A percentile compares a stretch with the other conserved stretches of the same genome.
Conservation (phyloP, 192 early-diverging fungal genomes). For the Coemansia sp. region DNA sequence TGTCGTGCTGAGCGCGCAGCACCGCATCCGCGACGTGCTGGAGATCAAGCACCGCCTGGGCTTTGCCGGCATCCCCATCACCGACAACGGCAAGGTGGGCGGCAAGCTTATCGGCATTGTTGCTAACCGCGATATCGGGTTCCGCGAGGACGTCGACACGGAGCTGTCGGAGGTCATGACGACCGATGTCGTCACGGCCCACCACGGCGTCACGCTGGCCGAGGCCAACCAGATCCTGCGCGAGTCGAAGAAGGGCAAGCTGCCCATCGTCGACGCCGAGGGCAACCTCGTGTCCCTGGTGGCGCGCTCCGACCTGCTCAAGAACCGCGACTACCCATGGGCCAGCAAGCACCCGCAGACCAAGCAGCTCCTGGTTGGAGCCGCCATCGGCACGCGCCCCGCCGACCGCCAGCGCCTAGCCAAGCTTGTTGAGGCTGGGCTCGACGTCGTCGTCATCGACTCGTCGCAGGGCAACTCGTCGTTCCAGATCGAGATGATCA, state of each 20-base stretch:
- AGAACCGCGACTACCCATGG: slow-evolving; percentile 94
- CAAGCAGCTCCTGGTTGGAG: slow-evolving; percentile 92
- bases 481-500: slow-evolving; percentile 95
- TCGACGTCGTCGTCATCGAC: slow-evolving; percentile 96
- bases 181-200: slow-evolving; percentile 81
- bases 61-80: slow-evolving; percentile 97
- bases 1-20: slow-evolving; percentile 74
- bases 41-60: slow-evolving; percentile 85
- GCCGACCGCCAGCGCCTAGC: slow-evolving; percentile 83
- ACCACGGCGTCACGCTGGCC: slow-evolving; percentile 82
- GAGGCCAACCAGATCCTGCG: slow-evolving; percentile 90
- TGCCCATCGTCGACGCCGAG: slow-evolving; percentile 87
- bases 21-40: slow-evolving; percentile 84
- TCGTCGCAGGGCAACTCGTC: slow-evolving; percentile 94
- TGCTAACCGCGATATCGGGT: slow-evolving; percentile 95
- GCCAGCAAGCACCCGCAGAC: slow-evolving; percentile 79
- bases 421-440: slow-evolving; percentile 87
- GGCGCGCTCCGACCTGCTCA: slow-evolving; percentile 92
- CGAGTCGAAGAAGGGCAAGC: slow-evolving; percentile 93
- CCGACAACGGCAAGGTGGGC: slow-evolving; percentile 82
- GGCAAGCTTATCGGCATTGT: slow-evolving; percentile 95
- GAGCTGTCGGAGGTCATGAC: slow-evolving; percentile 85
- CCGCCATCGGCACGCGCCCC: slow-evolving; percentile 88
- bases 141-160: slow-evolving; percentile 68
- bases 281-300: slow-evolving; percentile 87